Base-by-base conservation (phyloP, 2,329 filamentous ascomycete genomes). In the Dactylellina cionopaga region DNA sequence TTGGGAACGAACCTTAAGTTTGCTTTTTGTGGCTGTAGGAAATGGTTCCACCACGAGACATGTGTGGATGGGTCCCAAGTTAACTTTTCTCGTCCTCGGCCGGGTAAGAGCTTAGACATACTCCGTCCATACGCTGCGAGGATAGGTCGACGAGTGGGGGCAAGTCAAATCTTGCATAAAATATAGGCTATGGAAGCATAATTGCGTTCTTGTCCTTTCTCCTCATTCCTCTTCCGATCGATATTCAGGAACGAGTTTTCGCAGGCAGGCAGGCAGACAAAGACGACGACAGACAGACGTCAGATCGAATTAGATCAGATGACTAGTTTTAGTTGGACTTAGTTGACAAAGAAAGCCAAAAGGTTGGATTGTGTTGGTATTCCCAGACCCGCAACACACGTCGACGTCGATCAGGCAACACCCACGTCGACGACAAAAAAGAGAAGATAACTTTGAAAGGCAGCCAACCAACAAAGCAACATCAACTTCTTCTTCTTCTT, bases 21-120 rank as follows among this genome's bases (percentile, higher is more conserved):
- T 71, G 49, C 58, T 64, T 71, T 71, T 71, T 56, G 24, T 22
- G 43, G 43, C 43, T 59, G 25, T 27, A 35, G 44, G n/a, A n/a
- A n/a, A n/a, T n/a, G n/a, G n/a, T n/a, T n/a, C n/a, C 64, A 47
- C 59, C 66, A 64, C 66, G 59, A 64, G 37, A 51, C 58, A 71
- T 70, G 65, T 51, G 65, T 27, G 66, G 46, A 54, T 51, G 52
- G 19, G 37, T 41, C 37, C 51, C 35, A 63, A 5, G 25, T 56
- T 56, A 56, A 51, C 33, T 43, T 60, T 27, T 52, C 37, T 29
- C 25, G 41, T 56, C 37, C 22, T 46, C 39, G 58, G 31, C 46
- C 31, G 58, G 58, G 58, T n/a, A n/a, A n/a, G n/a, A n/a, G n/a
- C n/a, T n/a, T n/a, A n/a, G n/a, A n/a, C n/a, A n/a, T n/a, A n/a